Conservation (phyloP, 192 early-diverging fungal genomes). For the Umbelopsis ramanniana region DNA sequence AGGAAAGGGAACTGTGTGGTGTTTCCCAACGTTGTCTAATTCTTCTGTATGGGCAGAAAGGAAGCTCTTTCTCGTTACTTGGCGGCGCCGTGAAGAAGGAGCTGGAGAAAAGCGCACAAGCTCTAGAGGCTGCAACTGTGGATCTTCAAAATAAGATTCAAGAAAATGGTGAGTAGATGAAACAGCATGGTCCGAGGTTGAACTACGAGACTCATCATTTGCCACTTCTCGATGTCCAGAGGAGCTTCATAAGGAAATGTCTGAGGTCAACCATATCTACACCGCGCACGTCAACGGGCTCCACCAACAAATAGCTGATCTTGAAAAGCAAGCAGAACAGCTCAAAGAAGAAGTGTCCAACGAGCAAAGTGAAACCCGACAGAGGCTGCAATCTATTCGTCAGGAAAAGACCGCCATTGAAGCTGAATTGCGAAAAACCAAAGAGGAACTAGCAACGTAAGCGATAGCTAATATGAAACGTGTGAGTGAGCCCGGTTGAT, state of each 20-base stretch:
- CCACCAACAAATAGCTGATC: conserved; percentile 48
- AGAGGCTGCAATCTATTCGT: neutral
- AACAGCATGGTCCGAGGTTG: too few relatives aligned
- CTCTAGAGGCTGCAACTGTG: conserved; percentile 50
- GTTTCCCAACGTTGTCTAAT: neutral
- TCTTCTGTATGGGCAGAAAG: conserved; percentile 35
- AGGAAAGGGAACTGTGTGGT: too few relatives aligned
- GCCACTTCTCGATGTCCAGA: conserved; percentile 36
- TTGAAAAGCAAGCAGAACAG: conserved; percentile 54
- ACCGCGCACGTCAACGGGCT: conserved; percentile 51
- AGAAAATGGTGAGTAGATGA: conserved; percentile 54
- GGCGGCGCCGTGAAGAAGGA: conserved; percentile 59
- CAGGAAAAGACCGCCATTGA: conserved; percentile 24
- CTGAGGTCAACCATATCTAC: conserved; percentile 56
- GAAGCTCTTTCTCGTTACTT: conserved; percentile 40
- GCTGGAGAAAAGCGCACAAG: conserved; percentile 53
- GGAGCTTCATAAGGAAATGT: conserved; percentile 53
- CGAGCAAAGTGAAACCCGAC: conserved; percentile 5
- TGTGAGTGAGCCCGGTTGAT: neutral
- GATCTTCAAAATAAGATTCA: conserved; percentile 60
- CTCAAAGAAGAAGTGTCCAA: conserved; percentile 38
- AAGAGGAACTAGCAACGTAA: conserved; percentile 32
- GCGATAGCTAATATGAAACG: neutral
- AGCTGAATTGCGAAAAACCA: conserved; percentile 20
- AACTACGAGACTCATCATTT: neutral